These are phyloP conservation scores for Pyricularia grisea DNA, from an alignment of 2,329 filamentous ascomycete species.

Conservation along the genomic window DNA sequence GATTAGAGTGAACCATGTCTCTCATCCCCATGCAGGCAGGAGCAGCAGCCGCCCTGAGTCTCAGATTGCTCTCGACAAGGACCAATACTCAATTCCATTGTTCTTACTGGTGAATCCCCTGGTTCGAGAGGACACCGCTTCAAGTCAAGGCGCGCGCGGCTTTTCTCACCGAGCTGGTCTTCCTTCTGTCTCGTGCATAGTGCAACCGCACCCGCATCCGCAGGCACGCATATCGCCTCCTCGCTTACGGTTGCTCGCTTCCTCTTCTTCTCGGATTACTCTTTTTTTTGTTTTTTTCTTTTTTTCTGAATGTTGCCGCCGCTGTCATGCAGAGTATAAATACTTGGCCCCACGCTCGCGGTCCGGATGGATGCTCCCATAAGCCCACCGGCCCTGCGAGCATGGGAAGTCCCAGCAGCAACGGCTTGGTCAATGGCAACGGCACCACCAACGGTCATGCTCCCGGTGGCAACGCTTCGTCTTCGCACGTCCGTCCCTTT, in stretches of 20 bases:
- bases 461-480: not conserved
- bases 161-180: not conserved
- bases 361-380: slow-evolving; percentile 3
- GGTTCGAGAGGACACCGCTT: not conserved
- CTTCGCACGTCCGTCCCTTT: not conserved
- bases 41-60: not conserved
- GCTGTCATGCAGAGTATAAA: slow-evolving; percentile 11
- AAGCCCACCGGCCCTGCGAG: slow-evolving; percentile 2
- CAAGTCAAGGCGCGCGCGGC: not conserved
- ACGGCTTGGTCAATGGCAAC: not conserved
- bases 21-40: not conserved
- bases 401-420: slow-evolving; percentile 3
- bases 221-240: not conserved
- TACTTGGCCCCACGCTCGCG: slow-evolving; percentile 12
- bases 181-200: not conserved
- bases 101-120: not conserved
- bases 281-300: too few relatives aligned
- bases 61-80: not conserved
- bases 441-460: not conserved
- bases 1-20: not conserved
- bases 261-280: not conserved
- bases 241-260: not conserved
- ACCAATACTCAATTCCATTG: not conserved
- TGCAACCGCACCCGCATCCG: not conserved
- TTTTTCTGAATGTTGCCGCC: slow-evolving; percentile 7